Evolutionary conservation across 805 yeast genomes (phyloP).

Genomic region (Kodamaea nitidulidarum): DNA sequence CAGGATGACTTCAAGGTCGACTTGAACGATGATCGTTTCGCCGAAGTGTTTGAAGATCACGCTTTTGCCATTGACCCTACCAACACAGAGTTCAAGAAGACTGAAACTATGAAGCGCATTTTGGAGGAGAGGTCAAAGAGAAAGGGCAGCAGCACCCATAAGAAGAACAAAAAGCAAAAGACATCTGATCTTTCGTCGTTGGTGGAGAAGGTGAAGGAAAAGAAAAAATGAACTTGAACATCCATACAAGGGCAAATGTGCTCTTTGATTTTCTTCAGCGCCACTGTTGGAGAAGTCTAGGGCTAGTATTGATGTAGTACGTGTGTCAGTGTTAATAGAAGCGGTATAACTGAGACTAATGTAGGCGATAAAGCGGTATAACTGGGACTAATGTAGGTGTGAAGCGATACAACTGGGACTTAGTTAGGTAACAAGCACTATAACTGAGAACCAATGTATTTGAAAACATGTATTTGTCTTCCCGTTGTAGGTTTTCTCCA

Average conservation of each 20-base stretch:
- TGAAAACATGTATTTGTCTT: too few species aligned
- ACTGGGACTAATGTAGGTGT: neutral
- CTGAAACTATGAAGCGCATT: conserved; percentile 80
- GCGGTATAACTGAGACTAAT: neutral
- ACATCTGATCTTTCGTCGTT: conserved; percentile 25
- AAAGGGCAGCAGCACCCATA: conserved; percentile 15
- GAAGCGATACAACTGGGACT: too few species aligned
- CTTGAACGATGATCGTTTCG: conserved; percentile 80
- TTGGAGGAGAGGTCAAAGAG: conserved; percentile 70
- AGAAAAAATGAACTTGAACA: conserved; percentile 14
- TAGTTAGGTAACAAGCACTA: too few species aligned
- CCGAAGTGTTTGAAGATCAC: conserved; percentile 76
- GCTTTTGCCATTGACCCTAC: conserved; percentile 95
- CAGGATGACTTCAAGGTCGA: conserved; percentile 61
- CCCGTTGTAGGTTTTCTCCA: too few species aligned
- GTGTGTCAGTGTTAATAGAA: too few species aligned
- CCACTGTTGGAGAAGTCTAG: too few species aligned
- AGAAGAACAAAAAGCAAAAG: conserved; percentile 16
- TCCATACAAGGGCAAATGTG: too few species aligned
- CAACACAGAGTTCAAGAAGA: conserved; percentile 82
- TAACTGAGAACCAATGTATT: too few species aligned
- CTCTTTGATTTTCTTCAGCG: too few species aligned
- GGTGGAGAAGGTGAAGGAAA: conserved; percentile 50
- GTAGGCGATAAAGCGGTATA: too few species aligned
- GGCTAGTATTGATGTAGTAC: too few species aligned